Percentiles rank a stretch among this genome's conserved stretches.
These are phyloP conservation scores for Pestalotiopsis sp. DNA, from an alignment of 2,329 filamentous ascomycete species.

Conservation along the genomic window DNA sequence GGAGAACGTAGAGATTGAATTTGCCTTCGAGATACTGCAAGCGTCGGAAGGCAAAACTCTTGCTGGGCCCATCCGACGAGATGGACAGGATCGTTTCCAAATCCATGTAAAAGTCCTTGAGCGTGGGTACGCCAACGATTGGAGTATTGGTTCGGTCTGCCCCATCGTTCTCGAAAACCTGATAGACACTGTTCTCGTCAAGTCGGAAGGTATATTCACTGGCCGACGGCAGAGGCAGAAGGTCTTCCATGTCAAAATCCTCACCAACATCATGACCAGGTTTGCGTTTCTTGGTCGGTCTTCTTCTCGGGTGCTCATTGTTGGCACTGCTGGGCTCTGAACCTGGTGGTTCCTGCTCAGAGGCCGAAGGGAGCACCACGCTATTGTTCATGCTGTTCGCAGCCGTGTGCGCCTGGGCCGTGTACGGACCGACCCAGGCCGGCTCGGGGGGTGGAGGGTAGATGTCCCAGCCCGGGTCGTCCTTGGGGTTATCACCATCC, in stretches of 20 bases:
- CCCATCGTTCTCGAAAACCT: conserved; percentile 76
- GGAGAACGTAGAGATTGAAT: conserved; percentile 88
- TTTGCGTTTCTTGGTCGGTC: conserved; percentile 67
- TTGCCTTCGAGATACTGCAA: conserved; percentile 96
- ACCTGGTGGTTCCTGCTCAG: conserved; percentile 25
- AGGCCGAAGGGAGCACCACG: conserved; percentile 36
- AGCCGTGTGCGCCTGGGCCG: conserved; percentile 36
- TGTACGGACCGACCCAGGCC: conserved; percentile 68
- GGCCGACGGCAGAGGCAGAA: conserved; percentile 70
- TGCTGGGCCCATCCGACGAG: conserved; percentile 94
- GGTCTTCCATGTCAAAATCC: conserved; percentile 82
- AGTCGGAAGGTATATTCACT: conserved; percentile 75
- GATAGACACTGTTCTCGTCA: conserved; percentile 85
- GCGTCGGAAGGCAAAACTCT: conserved; percentile 94
- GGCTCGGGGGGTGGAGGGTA: conserved; percentile 92
- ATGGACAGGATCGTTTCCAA: conserved; percentile 82
- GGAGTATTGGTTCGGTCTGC: conserved; percentile 65
- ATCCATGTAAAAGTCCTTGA: conserved; percentile 95
- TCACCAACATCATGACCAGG: conserved; percentile 88
- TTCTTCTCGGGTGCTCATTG: conserved; percentile 37
- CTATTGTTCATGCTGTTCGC: conserved; percentile 42
- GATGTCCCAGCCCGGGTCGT: conserved; percentile 79
- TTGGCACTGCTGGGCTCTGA: conserved; percentile 32
- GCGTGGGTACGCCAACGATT: conserved; percentile 80
- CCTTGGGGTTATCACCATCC: conserved; percentile 82